These are phyloP conservation scores for Chalciporus piperatus DNA, from an alignment of 768 basidiomycete species.

Conservation along the genomic window DNA sequence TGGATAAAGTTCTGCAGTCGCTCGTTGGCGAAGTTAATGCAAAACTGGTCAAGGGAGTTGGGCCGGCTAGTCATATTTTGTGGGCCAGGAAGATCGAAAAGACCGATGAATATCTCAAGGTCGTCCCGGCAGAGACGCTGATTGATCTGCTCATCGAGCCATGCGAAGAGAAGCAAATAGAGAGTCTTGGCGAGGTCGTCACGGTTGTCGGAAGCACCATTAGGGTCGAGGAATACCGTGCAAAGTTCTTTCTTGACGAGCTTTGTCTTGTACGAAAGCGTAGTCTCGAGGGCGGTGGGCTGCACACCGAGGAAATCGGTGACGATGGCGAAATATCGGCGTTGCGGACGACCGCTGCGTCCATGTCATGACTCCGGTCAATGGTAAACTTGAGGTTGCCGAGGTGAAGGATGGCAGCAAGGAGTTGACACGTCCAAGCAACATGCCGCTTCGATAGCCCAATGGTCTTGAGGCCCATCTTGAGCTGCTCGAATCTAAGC, in stretches of 20 bases:
- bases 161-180: slow-evolving; percentile 91
- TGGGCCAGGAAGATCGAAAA: slow-evolving; percentile 91
- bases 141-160: slow-evolving; percentile 96
- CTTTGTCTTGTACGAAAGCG: slow-evolving; percentile 88
- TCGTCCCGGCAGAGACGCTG: slow-evolving; percentile 93
- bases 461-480: slow-evolving; percentile 88
- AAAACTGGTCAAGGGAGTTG: slow-evolving; percentile 95
- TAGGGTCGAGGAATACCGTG: slow-evolving; percentile 92
- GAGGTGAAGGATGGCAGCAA: slow-evolving; percentile 94
- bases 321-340: slow-evolving; percentile 75
- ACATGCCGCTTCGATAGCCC: slow-evolving; percentile 94
- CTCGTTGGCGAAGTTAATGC: slow-evolving; percentile 96
- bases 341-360: slow-evolving; percentile 91
- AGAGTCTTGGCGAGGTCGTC: slow-evolving; percentile 93
- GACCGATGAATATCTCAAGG: slow-evolving; percentile 86
- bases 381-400: slow-evolving; percentile 92
- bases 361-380: slow-evolving; percentile 81
- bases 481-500: slow-evolving; percentile 95
- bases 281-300: slow-evolving; percentile 65
- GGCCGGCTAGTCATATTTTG: slow-evolving; percentile 85
- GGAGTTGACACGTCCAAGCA: slow-evolving; percentile 90
- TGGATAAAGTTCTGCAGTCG: slow-evolving; percentile 82
- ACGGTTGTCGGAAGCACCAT: slow-evolving; percentile 88
- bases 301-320: slow-evolving; percentile 90
- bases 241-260: slow-evolving; percentile 94